Evolutionary conservation across 768 basidiomycete species (phyloP), one percentile per base, ranked within the genome.

Genomic region (Macrolepiota albuminosa): DNA sequence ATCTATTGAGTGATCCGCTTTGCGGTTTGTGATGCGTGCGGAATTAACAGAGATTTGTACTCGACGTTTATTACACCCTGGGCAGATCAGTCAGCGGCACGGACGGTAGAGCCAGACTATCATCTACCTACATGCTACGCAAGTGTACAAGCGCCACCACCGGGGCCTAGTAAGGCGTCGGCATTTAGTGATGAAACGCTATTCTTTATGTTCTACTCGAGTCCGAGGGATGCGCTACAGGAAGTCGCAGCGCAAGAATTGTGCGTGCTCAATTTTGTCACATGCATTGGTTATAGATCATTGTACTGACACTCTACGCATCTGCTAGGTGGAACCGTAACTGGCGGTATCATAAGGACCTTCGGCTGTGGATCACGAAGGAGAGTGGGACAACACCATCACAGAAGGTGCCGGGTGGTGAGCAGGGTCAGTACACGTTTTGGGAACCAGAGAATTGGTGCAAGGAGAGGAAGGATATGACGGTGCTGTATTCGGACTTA

Each of bases 131-230:
- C 84, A 33, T 97, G 95, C 75, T 98, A 98, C 67, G 72, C 77
- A 62, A 94, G 88, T 72, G 95, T 97, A 51, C 88, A 91, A 66
- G 87, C 95, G 37, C 87, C 89, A 40, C 86, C 93, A 49, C 89
- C 91, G 40, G 90, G 90, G 4, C 88, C 90, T 55, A 79, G 70
- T 63, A 95, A 94, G 76, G 89, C 87, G 18, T 81, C 83, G 1
- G 84, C 87, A 53, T 96, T 98, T 75, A 90, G 89, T 72, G 95
- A 98, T 72, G 95, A 98, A 75, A 97, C 95, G 16, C 77, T 98
- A 31, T 97, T 98, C 75, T 96, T 93, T 81, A 95, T 96, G 85
- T 98, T 98, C 81, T 98, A 98, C 76, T 87, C 93, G 58, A 88
- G 86, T 73, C 93, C 95, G 59, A 79, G 91, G 68, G 95, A 98